Conservation (phyloP, 192 early-diverging fungal genomes). For the Podila clonocystis region DNA sequence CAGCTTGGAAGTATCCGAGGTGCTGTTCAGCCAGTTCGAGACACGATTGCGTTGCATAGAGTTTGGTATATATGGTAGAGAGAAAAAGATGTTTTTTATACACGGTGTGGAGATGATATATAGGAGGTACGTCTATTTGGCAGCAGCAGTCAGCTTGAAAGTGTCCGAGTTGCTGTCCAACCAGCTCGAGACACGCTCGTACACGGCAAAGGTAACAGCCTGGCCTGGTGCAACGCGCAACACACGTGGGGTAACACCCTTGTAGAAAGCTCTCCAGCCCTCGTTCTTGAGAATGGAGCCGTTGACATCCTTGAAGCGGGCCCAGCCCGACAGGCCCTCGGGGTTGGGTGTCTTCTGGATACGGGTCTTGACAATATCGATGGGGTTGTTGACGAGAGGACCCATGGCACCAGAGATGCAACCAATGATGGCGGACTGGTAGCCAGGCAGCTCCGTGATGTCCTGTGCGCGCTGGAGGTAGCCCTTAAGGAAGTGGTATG, state of each 20-base stretch:
- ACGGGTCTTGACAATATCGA: constrained; percentile 99
- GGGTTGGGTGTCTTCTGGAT: constrained; percentile 86
- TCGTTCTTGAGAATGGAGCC: constrained; percentile 85
- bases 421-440: constrained; percentile 91
- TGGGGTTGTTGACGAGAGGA: constrained; percentile 95
- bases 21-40: constrained; percentile 73
- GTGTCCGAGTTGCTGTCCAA: constrained; percentile 58
- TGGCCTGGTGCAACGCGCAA: constrained; percentile 97
- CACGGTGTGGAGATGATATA: neutral
- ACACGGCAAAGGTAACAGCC: constrained; percentile 96
- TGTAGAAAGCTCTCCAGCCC: constrained; percentile 94
- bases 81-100: too few relatives aligned
- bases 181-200: constrained; percentile 86
- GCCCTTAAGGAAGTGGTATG: constrained; percentile 91
- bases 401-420: constrained; percentile 90
- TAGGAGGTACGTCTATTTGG: constrained; percentile 9
- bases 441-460: constrained; percentile 82
- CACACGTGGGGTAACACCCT: constrained; percentile 91
- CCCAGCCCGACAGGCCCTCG: constrained; percentile 78
- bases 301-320: constrained; percentile 82
- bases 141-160: constrained; percentile 37
- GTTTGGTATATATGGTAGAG: too few relatives aligned
- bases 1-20: constrained; percentile 42
- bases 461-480: constrained; percentile 73
- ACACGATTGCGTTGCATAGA: too few relatives aligned